Conservation (phyloP, 768 basidiomycete genomes). For the Termitomyces bulborhizus region DNA sequence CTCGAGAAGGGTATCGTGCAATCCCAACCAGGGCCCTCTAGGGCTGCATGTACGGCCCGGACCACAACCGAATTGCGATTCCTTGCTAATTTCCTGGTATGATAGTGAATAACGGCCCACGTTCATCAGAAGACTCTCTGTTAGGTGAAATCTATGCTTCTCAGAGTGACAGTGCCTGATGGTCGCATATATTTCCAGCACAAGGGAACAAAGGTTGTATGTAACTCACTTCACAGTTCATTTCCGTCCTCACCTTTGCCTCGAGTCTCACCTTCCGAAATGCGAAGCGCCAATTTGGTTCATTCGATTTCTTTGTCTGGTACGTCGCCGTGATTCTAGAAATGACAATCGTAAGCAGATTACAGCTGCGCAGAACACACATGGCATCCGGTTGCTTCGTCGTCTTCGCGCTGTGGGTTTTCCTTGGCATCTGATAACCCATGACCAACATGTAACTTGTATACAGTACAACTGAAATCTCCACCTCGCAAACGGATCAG, state of each 20-base stretch:
- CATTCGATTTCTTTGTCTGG: conserved; percentile 1
- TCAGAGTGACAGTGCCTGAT: not conserved
- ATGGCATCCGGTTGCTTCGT: not conserved
- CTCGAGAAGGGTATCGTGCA: conserved; percentile 32
- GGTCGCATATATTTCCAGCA: not conserved
- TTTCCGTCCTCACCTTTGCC: conserved; percentile 10
- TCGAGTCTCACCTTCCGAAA: conserved; percentile 7
- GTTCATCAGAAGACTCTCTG: not conserved
- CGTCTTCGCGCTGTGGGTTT: not conserved
- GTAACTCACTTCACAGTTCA: not conserved
- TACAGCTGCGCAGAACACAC: conserved; percentile 1
- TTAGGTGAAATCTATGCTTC: conserved; percentile 5
- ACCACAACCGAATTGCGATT: not conserved
- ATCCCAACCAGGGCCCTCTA: not conserved
- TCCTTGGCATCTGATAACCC: not conserved
- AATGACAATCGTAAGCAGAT: not conserved
- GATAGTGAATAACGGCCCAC: not conserved
- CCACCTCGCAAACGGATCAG: conserved; percentile 11
- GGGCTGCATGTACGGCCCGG: conserved; percentile 4
- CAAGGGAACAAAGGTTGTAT: not conserved
- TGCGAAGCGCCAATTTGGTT: not conserved
- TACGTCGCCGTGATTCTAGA: conserved; percentile 3
- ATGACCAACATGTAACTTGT: not conserved
- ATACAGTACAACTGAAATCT: not conserved
- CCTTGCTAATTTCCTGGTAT: not conserved